phyloP scores from a whole-genome alignment of 495 filamentous ascomycete genomes.

The Monascus purpureus region DNA sequence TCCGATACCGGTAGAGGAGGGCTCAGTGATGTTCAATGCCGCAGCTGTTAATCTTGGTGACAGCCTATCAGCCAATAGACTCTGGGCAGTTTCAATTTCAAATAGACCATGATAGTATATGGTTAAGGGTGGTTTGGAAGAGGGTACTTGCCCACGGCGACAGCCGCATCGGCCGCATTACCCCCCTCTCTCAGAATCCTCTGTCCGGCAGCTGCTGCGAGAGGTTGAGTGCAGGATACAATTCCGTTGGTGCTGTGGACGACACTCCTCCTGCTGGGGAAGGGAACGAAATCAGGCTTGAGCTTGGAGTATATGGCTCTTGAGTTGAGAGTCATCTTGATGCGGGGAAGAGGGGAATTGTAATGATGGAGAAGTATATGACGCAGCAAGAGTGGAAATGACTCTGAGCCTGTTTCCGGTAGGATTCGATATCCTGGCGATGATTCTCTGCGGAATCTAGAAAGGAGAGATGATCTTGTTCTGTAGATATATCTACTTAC shows the following conservation, averaged over 20 bases:
- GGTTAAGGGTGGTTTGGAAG: no score
- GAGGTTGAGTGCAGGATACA: slow-evolving; percentile 78
- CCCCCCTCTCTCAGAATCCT: slow-evolving; percentile 72
- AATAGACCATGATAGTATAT: no score
- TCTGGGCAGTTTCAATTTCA: no score
- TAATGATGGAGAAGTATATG: neutral
- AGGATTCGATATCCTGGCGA: no score
- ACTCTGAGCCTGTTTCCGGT: no score
- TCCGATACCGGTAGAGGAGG: slow-evolving; percentile 87
- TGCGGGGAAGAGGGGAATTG: slow-evolving; percentile 1
- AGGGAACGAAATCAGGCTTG: slow-evolving; percentile 47
- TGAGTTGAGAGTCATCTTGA: slow-evolving; percentile 42
- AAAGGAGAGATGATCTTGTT: no score
- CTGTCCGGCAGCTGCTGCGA: slow-evolving; percentile 80
- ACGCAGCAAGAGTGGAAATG: neutral
- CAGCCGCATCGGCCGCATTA: slow-evolving; percentile 91
- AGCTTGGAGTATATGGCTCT: slow-evolving; percentile 48
- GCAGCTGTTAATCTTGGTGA: slow-evolving; percentile 49
- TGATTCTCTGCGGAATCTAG: no score
- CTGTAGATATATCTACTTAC: no score
- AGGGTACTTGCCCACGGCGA: slow-evolving; percentile 53
- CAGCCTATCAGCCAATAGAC: no score
- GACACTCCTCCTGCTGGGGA: slow-evolving; percentile 75
- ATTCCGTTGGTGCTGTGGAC: slow-evolving; percentile 92
- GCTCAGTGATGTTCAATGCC: slow-evolving; percentile 85